Base-by-base conservation (phyloP, 306 rosid species). In the Canavalia gladiata region DNA sequence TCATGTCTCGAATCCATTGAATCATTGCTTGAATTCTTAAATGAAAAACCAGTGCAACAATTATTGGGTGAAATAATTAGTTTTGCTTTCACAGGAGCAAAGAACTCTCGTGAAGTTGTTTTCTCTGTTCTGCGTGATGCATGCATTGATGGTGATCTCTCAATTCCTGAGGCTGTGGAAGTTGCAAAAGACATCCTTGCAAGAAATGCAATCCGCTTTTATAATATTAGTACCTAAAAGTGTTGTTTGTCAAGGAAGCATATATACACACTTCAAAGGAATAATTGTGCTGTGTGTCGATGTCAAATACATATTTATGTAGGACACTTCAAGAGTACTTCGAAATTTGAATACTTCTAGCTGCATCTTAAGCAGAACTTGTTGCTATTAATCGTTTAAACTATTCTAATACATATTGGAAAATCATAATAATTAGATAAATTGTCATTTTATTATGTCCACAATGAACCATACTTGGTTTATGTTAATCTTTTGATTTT, bases 121-220 rank as follows among this genome's bases (percentile, higher is more conserved):
- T 91, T 87, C 82, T 83, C 94, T 28, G 95, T 91, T 78, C 86
- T 95, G 4, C 87, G 58, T 6, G 95, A 93, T 83, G 91, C 97
- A 50, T 91, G 91, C 84, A 75, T 80, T 18, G 92, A 93, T 74
- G 97, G 94, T 0, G 99, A 95, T 65, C 94, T 95, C 87, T 80
- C 90, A 66, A 49, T 89, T 73, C 83, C 59, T 25, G 97, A 95
- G 51, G 99, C 97, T 51, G 82, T 90, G 84, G 94, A 91, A 76
- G 95, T 90, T 82, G 90, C 90, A 67, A 86, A 89, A 79, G 94
- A 93, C 80, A 89, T 95, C 31, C 91, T 95, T 68, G 88, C 93
- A 37, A 78, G 85, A 76, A 95, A 89, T 83, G 91, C 99, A 41
- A 86, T 87, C 68, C 84, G 59, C 51, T 95, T 93, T 59, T 95